Evolutionary conservation across 2,329 filamentous ascomycete genomes (phyloP), one percentile per base, ranked within the genome.

Genomic region (Orbilia blumenaviensis): DNA sequence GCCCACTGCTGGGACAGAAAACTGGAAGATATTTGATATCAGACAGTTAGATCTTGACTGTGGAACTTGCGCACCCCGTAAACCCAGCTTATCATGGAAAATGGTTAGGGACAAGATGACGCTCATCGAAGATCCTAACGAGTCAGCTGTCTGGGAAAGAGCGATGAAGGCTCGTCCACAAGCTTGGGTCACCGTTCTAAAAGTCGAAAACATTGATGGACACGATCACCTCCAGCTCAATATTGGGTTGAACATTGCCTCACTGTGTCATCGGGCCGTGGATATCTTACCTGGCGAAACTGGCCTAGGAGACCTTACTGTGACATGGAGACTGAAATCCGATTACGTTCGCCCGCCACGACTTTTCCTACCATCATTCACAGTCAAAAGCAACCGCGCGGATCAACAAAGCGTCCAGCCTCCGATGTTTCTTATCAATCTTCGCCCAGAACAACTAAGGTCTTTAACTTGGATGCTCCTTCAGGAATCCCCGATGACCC

Each of bases 401-500:
- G 83, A 85, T 58, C 3, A 16, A 3, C 68, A 79, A 54, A 78
- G 78, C 14, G 8, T 18, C 0, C 82, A 85, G 68, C 83, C 83
- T 18, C 81, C 81, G 18, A 80, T 80, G 16, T 85, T 85, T 72
- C 56, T 75, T 61, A 66, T 52, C n/a, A 71, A 77, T 1, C 81
- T 90, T 1, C 85, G 85, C 4, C 81, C 82, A 0, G 86, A 88
- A 32, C 89, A 91, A 77, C 80, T 84, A 3, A 83, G 84, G 16
- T 87, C 87, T 1, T 81, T 91, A 1, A 78, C 81, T 0, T 91
- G 89, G 89, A 90, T 90, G 88, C 79, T 84, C 8, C 16, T 78
- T 0, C 87, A 89, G 80, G 89, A 91, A 79, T 75, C 79, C 0
- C 81, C 82, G 9, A 69, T 80, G 1, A 80, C 81, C 4, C 54